A percentile compares a stretch with the other conserved stretches of the same genome.
Conservation (phyloP, 108 stramenopile species). For the Aureococcus anophagefferens region DNA sequence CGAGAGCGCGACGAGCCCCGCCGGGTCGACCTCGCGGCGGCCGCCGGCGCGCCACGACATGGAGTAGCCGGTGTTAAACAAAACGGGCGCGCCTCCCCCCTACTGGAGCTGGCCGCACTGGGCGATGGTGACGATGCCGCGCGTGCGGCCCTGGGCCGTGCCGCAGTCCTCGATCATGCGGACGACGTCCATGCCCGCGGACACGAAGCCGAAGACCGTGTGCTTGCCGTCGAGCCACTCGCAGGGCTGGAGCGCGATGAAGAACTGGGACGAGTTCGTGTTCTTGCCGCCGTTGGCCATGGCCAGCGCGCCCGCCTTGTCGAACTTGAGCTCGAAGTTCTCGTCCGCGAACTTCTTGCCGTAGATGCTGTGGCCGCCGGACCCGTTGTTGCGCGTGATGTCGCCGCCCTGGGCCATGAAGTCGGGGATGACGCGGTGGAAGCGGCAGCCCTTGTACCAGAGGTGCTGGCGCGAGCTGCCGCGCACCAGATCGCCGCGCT, state of each 20-base stretch:
- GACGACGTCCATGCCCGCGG: background rate
- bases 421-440: constrained; percentile 90
- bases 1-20: no score
- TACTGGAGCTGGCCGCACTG: background rate
- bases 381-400: constrained; percentile 81
- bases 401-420: constrained; percentile 74
- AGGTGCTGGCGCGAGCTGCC: background rate
- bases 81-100: no score
- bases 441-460: constrained; percentile 63
- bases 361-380: background rate
- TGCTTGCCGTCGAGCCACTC: constrained; percentile 46
- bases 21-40: no score
- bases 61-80: no score
- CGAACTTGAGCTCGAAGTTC: background rate
- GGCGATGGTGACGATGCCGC: background rate
- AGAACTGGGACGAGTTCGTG: constrained; percentile 43
- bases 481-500: background rate
- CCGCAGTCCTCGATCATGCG: background rate
- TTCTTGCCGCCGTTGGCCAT: constrained; percentile 4
- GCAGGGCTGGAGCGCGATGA: constrained; percentile 38
- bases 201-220: constrained; percentile 40
- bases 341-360: background rate
- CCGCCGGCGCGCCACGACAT: no score
- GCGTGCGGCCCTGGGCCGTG: background rate
- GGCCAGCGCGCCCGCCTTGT: background rate